These are phyloP conservation scores for Melaleuca alternifolia DNA, from an alignment of 345 rosid genomes.

Conservation along the genomic window DNA sequence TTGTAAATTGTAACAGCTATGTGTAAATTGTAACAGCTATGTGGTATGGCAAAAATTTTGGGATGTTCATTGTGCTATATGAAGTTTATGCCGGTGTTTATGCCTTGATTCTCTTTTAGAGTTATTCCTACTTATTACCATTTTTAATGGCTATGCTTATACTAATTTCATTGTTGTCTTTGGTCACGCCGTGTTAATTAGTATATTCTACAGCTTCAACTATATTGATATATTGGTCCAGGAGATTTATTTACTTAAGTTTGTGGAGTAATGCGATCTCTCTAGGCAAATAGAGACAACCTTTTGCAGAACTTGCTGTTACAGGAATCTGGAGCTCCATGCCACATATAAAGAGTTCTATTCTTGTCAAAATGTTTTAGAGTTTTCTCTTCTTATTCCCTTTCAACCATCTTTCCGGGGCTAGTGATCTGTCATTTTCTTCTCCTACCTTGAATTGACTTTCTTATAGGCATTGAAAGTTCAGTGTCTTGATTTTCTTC, in stretches of 20 bases:
- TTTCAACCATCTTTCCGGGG: not conserved
- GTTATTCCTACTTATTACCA: not conserved
- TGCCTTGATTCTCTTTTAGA: not conserved
- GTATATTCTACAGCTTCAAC: not conserved
- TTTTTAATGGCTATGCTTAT: not conserved
- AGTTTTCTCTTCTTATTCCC: not conserved
- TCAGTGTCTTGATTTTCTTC: not conserved
- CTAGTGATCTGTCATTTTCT: not conserved
- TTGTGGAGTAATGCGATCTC: not conserved
- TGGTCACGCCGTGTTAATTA: not conserved
- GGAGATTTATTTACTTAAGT: not conserved
- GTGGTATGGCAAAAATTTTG: not conserved
- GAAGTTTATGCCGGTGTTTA: not conserved
- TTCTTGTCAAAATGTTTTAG: not conserved
- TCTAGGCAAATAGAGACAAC: not conserved
- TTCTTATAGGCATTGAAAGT: not conserved
- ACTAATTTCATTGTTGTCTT: not conserved
- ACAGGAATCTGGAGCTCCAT: not conserved
- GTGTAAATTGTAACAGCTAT: not conserved
- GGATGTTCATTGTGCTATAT: not conserved
- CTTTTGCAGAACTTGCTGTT: not conserved
- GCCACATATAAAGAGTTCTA: not conserved
- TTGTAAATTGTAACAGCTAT: not conserved
- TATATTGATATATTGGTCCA: not conserved
- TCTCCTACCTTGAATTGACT: not conserved